Base-by-base conservation (phyloP, 805 yeast species). In the Barnettozyma vustinii region DNA sequence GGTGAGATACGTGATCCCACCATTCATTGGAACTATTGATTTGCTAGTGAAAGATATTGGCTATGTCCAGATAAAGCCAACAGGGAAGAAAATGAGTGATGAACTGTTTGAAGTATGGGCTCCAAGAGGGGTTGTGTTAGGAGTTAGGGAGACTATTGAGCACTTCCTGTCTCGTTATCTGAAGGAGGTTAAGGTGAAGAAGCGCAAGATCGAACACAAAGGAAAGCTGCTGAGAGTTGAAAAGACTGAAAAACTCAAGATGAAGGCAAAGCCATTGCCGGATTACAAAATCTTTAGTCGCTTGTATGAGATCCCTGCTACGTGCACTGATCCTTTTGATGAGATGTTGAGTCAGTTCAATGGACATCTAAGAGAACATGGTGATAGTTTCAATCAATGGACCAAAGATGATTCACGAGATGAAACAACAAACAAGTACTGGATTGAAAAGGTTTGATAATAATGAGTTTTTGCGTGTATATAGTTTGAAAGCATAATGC, bases 11-110 rank as follows among this genome's bases (percentile, higher is more conserved):
- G 69, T 77, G 2, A 70, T 86, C 4, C 92, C 94, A 0, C 87
- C 88, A n/a, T 85, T 85, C 56, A 69, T 65, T 50, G 92, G 92
- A 0, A 61, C 76, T 5, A 66, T 86, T 9, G 95, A 86, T 56
- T 57, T 86, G 25, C 84, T 86, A 2, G 55, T 86, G 9, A 79
- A 77, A 46, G 81, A 80, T 51, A 60, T 81, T n/a, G 94, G 94
- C 0, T 81, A 74, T 55, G 52, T 85, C 2, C 75, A 79, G 35
- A 61, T 86, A 15, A 73, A 72, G 6, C 83, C 90, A 2, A 81
- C 87, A 0, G 85, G 88, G 12, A 58, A 53, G 10, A 69, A 66
- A 45, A 27, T 45, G 5, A 67, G 52, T 27, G 60, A 55, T 20
- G 72, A 70, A 0, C 49, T 73, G 5, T 72, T 70, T 50, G 79